Evolutionary conservation across 257 asterid species (phyloP).

Genomic region (Nicotiana benthamiana): DNA sequence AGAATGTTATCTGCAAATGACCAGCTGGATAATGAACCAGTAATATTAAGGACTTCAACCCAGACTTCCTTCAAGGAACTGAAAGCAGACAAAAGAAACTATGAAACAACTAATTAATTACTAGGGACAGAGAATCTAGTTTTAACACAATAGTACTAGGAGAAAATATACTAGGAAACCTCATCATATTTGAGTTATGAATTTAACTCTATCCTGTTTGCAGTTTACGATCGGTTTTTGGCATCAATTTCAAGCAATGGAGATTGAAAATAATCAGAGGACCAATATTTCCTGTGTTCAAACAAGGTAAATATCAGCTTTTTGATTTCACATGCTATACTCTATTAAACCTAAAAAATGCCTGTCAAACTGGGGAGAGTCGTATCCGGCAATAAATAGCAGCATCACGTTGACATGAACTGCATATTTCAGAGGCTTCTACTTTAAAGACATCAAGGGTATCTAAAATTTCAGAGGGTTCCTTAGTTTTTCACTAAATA

Average conservation of each 20-base stretch:
- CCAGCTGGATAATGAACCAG: slow-evolving; percentile 94
- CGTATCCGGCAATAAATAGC: too few relatives aligned
- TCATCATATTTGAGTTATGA: not conserved
- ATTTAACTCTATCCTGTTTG: not conserved
- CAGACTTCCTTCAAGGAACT: slow-evolving; percentile 84
- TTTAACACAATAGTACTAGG: not conserved
- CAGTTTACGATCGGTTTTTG: not conserved
- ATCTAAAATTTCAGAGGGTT: too few relatives aligned
- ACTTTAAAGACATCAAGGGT: too few relatives aligned
- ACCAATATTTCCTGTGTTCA: not conserved
- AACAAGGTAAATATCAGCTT: not conserved
- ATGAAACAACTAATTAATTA: not conserved
- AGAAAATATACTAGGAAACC: not conserved
- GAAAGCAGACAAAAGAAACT: slow-evolving; percentile 19
- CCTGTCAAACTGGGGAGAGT: too few relatives aligned
- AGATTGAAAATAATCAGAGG: not conserved
- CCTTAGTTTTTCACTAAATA: too few relatives aligned
- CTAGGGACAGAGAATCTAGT: not conserved
- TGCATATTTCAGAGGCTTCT: too few relatives aligned
- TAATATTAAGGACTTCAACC: slow-evolving; percentile 85
- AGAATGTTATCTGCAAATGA: slow-evolving; percentile 60
- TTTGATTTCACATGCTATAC: not conserved
- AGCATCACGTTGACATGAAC: too few relatives aligned
- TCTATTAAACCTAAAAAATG: too few relatives aligned
- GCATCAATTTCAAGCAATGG: not conserved